Conservation (phyloP, 805 yeast genomes). For the Scheffersomyces stipitis region DNA sequence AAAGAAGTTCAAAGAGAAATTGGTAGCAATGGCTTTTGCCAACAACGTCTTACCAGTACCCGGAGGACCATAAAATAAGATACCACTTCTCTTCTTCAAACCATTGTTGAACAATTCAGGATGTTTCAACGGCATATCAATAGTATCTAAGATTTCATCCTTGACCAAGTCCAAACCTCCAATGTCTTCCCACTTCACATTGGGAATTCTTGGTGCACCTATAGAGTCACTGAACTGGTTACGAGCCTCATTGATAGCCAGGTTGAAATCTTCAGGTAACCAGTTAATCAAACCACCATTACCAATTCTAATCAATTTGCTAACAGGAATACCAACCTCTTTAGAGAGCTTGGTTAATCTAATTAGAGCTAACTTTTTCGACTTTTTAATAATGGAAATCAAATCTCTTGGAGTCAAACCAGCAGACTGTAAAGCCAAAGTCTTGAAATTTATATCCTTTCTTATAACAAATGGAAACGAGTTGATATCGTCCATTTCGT, state of each 20-base stretch:
- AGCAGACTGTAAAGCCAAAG: slow-evolving; percentile 83
- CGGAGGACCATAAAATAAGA: slow-evolving; percentile 95
- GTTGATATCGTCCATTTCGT: slow-evolving; percentile 17
- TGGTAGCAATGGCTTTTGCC: slow-evolving; percentile 97
- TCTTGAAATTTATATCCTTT: slow-evolving; percentile 44
- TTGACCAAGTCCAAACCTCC: slow-evolving; percentile 93
- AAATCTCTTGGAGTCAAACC: slow-evolving; percentile 88
- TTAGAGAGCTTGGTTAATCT: slow-evolving; percentile 40
- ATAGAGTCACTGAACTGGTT: slow-evolving; percentile 89
- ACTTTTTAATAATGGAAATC: slow-evolving; percentile 63
- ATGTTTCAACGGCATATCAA: slow-evolving; percentile 91
- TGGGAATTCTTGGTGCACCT: slow-evolving; percentile 95
- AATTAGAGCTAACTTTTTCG: slow-evolving; percentile 57
- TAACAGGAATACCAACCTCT: slow-evolving; percentile 13
- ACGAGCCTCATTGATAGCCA: slow-evolving; percentile 77
- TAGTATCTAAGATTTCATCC: slow-evolving; percentile 90
- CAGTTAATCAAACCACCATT: slow-evolving; percentile 56
- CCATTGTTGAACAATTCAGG: slow-evolving; percentile 89
- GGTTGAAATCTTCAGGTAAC: slow-evolving; percentile 61
- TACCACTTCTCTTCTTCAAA: slow-evolving; percentile 90
- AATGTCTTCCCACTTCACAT: slow-evolving; percentile 95
- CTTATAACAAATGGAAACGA: slow-evolving; percentile 24
- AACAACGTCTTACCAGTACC: slow-evolving; percentile 96
- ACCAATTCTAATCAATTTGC: slow-evolving; percentile 40
- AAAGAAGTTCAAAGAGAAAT: slow-evolving; percentile 89